Percentiles rank a stretch among this genome's conserved stretches.
Evolutionary conservation across 164 flowering plant species (phyloP).

Genomic region (Malania oleifera): DNA sequence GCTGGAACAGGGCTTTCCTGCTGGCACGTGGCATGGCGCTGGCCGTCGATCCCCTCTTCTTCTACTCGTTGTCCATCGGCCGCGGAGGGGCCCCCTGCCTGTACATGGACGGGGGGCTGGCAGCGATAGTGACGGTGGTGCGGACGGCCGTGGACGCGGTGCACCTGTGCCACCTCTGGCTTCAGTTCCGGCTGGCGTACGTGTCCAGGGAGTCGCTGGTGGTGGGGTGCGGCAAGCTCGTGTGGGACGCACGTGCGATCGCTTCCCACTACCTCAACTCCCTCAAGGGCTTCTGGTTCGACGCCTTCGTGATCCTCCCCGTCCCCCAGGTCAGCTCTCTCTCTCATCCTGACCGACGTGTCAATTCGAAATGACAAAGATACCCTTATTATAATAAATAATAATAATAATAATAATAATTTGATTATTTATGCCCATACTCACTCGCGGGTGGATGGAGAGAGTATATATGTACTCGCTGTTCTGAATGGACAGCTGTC

Average conservation of each 20-base stretch:
- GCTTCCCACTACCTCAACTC: conserved; percentile 74
- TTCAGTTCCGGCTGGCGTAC: conserved; percentile 80
- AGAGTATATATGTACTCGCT: too few relatives aligned
- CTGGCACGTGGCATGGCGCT: conserved; percentile 73
- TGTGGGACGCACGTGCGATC: conserved; percentile 84
- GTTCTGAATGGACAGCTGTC: too few relatives aligned
- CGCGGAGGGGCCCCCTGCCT: conserved; percentile 67
- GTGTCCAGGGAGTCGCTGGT: conserved; percentile 87
- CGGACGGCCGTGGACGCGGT: conserved; percentile 75
- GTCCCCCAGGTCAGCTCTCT: conserved; percentile 71
- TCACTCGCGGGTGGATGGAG: too few relatives aligned
- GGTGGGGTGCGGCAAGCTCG: conserved; percentile 91
- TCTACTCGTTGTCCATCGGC: conserved; percentile 78
- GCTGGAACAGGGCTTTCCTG: conserved; percentile 67
- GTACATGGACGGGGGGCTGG: conserved; percentile 77
- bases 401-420: too few relatives aligned
- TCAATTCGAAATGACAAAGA: too few relatives aligned
- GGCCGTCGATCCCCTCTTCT: conserved; percentile 89
- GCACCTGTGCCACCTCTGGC: conserved; percentile 76
- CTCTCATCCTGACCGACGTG: neutral
- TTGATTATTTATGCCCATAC: too few relatives aligned
- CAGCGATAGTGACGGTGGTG: conserved; percentile 59
- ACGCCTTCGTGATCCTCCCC: conserved; percentile 79
- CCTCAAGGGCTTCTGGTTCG: conserved; percentile 87
- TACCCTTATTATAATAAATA: too few relatives aligned